Base-by-base conservation (phyloP, 345 rosid species). In the Hevea brasiliensis region DNA sequence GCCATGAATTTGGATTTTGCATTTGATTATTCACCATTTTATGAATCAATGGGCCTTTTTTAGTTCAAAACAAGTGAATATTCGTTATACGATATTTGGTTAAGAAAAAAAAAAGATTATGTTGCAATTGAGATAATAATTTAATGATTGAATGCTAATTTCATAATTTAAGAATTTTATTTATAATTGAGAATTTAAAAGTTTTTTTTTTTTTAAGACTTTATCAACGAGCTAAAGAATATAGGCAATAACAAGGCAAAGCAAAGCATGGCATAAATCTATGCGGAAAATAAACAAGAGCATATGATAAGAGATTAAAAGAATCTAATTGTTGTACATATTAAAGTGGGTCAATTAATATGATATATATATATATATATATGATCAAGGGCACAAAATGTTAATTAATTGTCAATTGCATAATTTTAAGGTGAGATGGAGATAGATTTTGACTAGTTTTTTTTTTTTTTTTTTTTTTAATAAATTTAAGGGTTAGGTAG, bases 361-460 rank as follows among this genome's bases (percentile, higher is more conserved):
- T n/a, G n/a, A n/a, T n/a, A n/a, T n/a, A n/a, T n/a, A n/a, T n/a
- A n/a, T n/a, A n/a, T n/a, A n/a, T n/a, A n/a, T n/a, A n/a, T n/a
- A n/a, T n/a, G n/a, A n/a, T n/a, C n/a, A n/a, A n/a, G n/a, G n/a
- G n/a, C n/a, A n/a, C n/a, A n/a, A n/a, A n/a, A n/a, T n/a, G n/a
- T n/a, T n/a, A n/a, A n/a, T 32, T 35, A 15, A 17, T 51, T 71
- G 26, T 26, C 2, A 26, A 18, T 67, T n/a, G 44, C n/a, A 8
- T 24, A 68, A 12, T 41, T 21, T 37, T 41, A 24, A 77, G 66
- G 66, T 53, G 27, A 71, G 81, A 67, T 67, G 21, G 57, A 42
- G 76, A 78, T 72, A 21, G 64, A 66, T 21, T 54, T 65, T 74
- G 74, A 80, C 44, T 70, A 29, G 53, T 58, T 72, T 73, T 56